Percentiles rank a stretch among this genome's conserved stretches.
These are phyloP conservation scores for Lomentospora prolificans DNA, from an alignment of 2,329 filamentous ascomycete species.

Conservation along the genomic window DNA sequence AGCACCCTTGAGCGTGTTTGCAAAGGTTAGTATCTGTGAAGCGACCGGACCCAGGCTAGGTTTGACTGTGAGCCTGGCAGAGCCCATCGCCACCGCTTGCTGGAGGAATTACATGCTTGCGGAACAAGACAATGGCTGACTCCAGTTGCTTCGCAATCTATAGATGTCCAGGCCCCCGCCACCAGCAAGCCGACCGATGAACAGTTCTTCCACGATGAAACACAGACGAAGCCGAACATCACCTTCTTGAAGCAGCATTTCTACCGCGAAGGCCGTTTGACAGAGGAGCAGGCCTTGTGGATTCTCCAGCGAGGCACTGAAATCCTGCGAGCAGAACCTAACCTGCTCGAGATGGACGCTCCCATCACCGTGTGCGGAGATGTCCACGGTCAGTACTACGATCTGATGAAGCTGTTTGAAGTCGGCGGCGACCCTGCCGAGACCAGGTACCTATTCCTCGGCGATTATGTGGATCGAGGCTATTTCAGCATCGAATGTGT, in stretches of 20 bases:
- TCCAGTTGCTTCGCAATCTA: neutral
- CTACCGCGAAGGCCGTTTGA: conserved; percentile 92
- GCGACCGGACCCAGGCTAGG: neutral
- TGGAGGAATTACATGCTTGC: neutral
- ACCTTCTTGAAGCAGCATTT: conserved; percentile 96
- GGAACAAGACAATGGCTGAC: neutral
- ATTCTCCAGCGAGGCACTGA: conserved; percentile 86
- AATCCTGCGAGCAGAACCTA: conserved; percentile 80
- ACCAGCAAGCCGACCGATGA: conserved; percentile 88
- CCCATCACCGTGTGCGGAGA: conserved; percentile 98
- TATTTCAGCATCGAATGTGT: conserved; percentile 99
- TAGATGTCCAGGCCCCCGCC: conserved; percentile 95
- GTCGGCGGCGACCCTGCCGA: conserved; percentile 94
- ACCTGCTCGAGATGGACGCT: conserved; percentile 97
- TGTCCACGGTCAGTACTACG: conserved; percentile 97
- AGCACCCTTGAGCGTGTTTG: conserved; percentile 93
- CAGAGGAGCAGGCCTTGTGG: conserved; percentile 94
- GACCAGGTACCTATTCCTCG: conserved; percentile 92
- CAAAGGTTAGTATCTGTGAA: conserved; percentile 62
- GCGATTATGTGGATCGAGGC: conserved; percentile 94
- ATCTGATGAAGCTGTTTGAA: conserved; percentile 98
- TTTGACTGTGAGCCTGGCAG: neutral
- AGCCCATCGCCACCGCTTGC: neutral
- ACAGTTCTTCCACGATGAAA: conserved; percentile 83
- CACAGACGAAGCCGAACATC: conserved; percentile 82